A percentile compares a stretch with the other conserved stretches of the same genome.
phyloP scores from a whole-genome alignment of 768 basidiomycete species.

The Botryobasidium botryosum region DNA sequence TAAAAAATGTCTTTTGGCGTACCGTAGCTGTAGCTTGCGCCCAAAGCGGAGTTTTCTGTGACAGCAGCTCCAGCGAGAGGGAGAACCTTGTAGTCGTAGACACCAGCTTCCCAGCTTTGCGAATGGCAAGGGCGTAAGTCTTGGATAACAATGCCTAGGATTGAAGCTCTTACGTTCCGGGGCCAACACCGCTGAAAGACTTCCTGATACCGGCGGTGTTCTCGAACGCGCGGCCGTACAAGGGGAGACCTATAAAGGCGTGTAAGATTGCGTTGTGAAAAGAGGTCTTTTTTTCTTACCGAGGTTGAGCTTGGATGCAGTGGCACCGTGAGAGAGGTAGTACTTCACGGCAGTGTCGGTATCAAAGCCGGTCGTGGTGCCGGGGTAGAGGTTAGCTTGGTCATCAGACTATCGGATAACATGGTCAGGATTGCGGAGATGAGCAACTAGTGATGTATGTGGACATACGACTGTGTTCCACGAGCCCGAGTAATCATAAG shows the following conservation, averaged over 20 bases:
- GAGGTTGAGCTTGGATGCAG: slow-evolving; percentile 19
- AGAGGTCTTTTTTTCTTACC: too few relatives aligned
- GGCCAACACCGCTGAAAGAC: slow-evolving; percentile 18
- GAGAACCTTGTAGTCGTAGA: slow-evolving; percentile 22
- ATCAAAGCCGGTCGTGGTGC: slow-evolving; percentile 13
- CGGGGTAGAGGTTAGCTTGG: slow-evolving; percentile 20
- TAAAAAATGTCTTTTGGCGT: not conserved
- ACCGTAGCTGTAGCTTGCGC: slow-evolving; percentile 20
- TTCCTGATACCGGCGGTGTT: slow-evolving; percentile 19
- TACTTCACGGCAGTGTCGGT: slow-evolving; percentile 19
- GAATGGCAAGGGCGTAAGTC: slow-evolving; percentile 6
- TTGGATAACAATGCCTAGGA: too few relatives aligned
- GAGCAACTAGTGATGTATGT: too few relatives aligned
- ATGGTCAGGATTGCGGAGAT: too few relatives aligned
- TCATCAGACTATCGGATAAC: too few relatives aligned
- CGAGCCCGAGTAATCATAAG: slow-evolving; percentile 1
- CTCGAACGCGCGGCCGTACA: slow-evolving; percentile 22
- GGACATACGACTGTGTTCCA: not conserved
- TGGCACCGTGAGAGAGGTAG: slow-evolving; percentile 18
- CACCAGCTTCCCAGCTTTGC: slow-evolving; percentile 20
- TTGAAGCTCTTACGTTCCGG: too few relatives aligned
- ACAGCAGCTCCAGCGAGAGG: slow-evolving; percentile 19
- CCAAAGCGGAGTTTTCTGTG: slow-evolving; percentile 18
- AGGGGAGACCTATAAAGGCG: slow-evolving; percentile 19
- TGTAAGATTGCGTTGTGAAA: too few relatives aligned